Percentiles rank a stretch among this genome's conserved stretches.
phyloP scores from a whole-genome alignment of 1,139 yeast species.

The Scheffersomyces illinoinensis region DNA sequence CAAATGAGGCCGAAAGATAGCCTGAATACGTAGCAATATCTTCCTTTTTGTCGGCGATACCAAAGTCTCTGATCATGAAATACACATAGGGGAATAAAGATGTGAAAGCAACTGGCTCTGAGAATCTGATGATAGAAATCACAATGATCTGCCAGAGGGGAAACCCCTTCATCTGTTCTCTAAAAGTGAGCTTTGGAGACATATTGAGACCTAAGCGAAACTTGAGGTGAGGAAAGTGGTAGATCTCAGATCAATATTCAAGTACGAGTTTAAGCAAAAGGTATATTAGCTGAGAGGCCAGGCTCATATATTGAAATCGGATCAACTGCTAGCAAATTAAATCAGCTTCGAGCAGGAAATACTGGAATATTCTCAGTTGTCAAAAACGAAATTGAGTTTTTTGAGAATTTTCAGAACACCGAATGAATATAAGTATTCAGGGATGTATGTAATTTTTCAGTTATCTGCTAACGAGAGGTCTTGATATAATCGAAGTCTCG shows the following conservation, averaged over 20 bases:
- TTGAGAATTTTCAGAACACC: background rate
- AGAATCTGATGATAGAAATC: constrained; percentile 31
- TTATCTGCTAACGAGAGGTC: background rate
- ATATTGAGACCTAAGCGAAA: background rate
- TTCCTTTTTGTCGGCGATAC: constrained; percentile 32
- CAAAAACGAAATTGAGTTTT: too few relatives aligned
- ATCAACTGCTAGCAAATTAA: background rate
- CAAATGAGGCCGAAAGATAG: constrained; percentile 38
- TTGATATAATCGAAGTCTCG: background rate
- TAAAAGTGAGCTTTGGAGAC: background rate
- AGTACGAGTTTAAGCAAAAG: background rate
- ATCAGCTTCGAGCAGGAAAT: too few relatives aligned
- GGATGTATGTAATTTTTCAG: background rate
- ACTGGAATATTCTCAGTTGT: background rate
- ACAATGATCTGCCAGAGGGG: constrained; percentile 37
- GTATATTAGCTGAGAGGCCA: background rate
- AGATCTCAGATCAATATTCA: background rate
- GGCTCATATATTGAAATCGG: background rate
- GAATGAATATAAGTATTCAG: background rate
- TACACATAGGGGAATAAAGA: constrained; percentile 42
- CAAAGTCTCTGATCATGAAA: constrained; percentile 42
- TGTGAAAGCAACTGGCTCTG: constrained; percentile 41
- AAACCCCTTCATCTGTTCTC: constrained; percentile 28
- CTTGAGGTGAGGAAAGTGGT: background rate
- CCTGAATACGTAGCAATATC: constrained; percentile 40